Evolutionary conservation across 495 filamentous ascomycete species (phyloP), one percentile per base, ranked within the genome.

Genomic region (Thermothielavioides terrestris): DNA sequence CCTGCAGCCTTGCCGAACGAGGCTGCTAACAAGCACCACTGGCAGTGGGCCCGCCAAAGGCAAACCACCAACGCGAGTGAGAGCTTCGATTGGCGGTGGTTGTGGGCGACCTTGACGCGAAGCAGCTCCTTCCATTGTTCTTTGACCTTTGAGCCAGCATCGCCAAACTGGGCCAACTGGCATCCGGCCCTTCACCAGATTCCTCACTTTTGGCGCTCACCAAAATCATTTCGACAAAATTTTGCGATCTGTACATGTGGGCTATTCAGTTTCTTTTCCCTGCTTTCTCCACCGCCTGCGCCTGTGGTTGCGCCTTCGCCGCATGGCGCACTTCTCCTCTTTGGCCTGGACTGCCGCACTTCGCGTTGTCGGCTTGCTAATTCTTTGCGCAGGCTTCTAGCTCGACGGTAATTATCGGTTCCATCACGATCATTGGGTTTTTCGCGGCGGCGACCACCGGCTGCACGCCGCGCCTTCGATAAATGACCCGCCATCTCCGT

Each of bases 401-500:
- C n/a, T n/a, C n/a, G n/a, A n/a, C n/a, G n/a, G n/a, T n/a, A n/a
- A n/a, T n/a, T n/a, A n/a, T n/a, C n/a, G n/a, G n/a, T n/a, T n/a
- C n/a, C n/a, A n/a, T n/a, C n/a, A n/a, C n/a, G n/a, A n/a, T 22
- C 9, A 20, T 49, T 35, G 36, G 28, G 6, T 20, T 34, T 37
- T 18, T 10, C 46, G 11, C 45, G 8, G 40, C 42, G 44, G 35
- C 43, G 43, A 35, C 43, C 45, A 46, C 34, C 49, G 49, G 55
- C 53, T 45, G 38, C 50, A 38, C 42, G 48, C 57, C 57, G 51
- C 54, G 25, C 28, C 38, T 14, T 37, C 53, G 39, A 58, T 59
- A 63, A 53, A 62, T 60, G 56, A 58, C 48, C 42, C 55, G 18
- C 48, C 50, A 21, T 43, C 27, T 47, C 30, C 37, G 40, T 41